These are phyloP conservation scores for Chimonanthus salicifolius DNA, from an alignment of 164 flowering plant genomes.

Conservation along the genomic window DNA sequence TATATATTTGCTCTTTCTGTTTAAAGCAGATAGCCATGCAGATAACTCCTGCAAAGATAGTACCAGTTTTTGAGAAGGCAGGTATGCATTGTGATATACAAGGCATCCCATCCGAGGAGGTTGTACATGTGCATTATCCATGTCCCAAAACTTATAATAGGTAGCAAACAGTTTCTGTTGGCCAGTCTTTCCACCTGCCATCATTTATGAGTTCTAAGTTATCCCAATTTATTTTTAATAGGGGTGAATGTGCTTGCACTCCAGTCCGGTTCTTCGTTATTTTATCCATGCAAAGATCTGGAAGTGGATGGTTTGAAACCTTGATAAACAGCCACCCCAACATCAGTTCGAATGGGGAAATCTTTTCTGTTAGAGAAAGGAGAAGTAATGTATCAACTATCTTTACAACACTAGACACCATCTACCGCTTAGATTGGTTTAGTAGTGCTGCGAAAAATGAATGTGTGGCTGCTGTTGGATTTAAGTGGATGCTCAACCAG, in stretches of 20 bases:
- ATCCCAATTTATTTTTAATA: conserved; percentile 15
- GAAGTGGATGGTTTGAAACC: conserved; percentile 96
- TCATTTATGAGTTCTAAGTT: neutral
- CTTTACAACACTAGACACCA: conserved; percentile 50
- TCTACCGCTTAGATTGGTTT: conserved; percentile 71
- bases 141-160: conserved; percentile 26
- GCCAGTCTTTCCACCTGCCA: neutral
- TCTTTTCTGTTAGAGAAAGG: conserved; percentile 52
- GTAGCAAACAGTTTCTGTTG: conserved; percentile 3
- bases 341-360: conserved; percentile 85
- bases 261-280: conserved; percentile 72
- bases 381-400: conserved; percentile 57
- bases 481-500: conserved; percentile 98
- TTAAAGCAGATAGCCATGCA: conserved; percentile 15
- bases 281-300: conserved; percentile 81
- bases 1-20: conserved; percentile 18
- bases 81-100: conserved; percentile 11
- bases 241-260: conserved; percentile 64
- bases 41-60: conserved; percentile 7
- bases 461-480: conserved; percentile 79
- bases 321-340: conserved; percentile 76
- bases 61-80: neutral
- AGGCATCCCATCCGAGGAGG: conserved; percentile 9
- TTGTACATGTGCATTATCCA: conserved; percentile 23
- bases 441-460: conserved; percentile 87